A percentile compares a stretch with the other conserved stretches of the same genome.
Conservation (phyloP, 345 rosid genomes). For the Salix purpurea region DNA sequence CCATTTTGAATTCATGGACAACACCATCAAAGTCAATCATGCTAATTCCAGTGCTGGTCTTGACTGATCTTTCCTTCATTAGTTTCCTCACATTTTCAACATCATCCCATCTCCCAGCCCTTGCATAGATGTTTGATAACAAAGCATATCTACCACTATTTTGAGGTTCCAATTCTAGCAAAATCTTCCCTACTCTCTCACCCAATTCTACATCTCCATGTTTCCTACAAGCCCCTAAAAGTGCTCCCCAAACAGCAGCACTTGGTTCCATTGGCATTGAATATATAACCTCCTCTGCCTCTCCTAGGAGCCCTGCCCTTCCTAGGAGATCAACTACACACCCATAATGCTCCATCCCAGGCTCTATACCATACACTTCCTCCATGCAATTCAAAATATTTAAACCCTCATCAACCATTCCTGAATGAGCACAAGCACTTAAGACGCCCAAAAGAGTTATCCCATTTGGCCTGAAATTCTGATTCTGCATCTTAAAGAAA, state of each 20-base stretch:
- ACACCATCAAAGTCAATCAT: constrained; percentile 29
- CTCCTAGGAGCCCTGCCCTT: constrained; percentile 34
- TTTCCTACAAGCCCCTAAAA: constrained; percentile 41
- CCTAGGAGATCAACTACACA: constrained; percentile 42
- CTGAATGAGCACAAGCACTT: constrained; percentile 44
- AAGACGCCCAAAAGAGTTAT: constrained; percentile 35
- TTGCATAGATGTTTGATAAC: constrained; percentile 44
- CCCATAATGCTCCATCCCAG: constrained; percentile 41
- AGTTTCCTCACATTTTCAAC: constrained; percentile 33
- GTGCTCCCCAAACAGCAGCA: constrained; percentile 47
- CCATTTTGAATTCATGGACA: constrained; percentile 41
- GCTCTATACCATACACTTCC: constrained; percentile 26
- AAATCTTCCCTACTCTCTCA: constrained; percentile 34
- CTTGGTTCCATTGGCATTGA: constrained; percentile 36
- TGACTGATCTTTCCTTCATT: constrained; percentile 44
- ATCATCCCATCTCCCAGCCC: constrained; percentile 41
- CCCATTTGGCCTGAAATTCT: constrained; percentile 30
- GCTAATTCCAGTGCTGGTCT: constrained; percentile 36
- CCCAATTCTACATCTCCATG: constrained; percentile 37
- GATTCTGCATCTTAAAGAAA: constrained; percentile 32
- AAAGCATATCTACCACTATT: constrained; percentile 43
- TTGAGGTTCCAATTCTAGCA: constrained; percentile 37
- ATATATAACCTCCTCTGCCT: constrained; percentile 36
- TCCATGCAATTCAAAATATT: constrained; percentile 29
- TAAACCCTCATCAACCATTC: constrained; percentile 32